phyloP scores from a whole-genome alignment of 257 asterid genomes.

The Thymus quinquecostatus region DNA sequence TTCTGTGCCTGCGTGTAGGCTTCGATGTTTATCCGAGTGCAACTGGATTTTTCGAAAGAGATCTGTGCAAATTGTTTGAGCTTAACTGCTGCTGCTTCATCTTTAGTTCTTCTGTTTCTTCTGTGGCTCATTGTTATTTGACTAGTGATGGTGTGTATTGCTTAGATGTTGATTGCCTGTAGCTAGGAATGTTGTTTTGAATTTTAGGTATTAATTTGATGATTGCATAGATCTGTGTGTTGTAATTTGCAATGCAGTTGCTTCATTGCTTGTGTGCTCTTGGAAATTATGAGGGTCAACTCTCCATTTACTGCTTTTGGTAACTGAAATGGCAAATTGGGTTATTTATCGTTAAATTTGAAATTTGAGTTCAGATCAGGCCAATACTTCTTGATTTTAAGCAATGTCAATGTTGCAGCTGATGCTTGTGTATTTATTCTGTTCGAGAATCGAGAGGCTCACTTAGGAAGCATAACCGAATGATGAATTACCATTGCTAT shows the following conservation, averaged over 20 bases:
- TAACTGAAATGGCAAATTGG: slow-evolving; percentile 9
- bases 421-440: neutral
- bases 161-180: neutral
- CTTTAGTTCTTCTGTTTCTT: neutral
- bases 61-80: neutral
- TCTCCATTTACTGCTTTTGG: slow-evolving; percentile 19
- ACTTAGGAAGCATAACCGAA: neutral
- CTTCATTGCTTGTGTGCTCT: neutral
- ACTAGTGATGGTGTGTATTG: slow-evolving; percentile 4
- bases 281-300: slow-evolving; percentile 8
- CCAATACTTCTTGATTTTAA: neutral
- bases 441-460: slow-evolving; percentile 19
- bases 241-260: slow-evolving; percentile 11
- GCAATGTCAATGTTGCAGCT: slow-evolving; percentile 13
- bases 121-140: slow-evolving; percentile 18
- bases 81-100: slow-evolving; percentile 1
- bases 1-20: neutral
- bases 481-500: neutral
- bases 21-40: slow-evolving; percentile 7
- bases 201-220: neutral
- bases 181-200: no score
- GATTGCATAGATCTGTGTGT: slow-evolving; percentile 8
- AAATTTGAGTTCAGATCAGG: slow-evolving; percentile 28
- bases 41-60: neutral
- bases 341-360: neutral